A percentile compares a stretch with the other conserved stretches of the same genome.
phyloP scores from a whole-genome alignment of 1,139 yeast species.

The Hyphopichia pseudoburtonii region DNA sequence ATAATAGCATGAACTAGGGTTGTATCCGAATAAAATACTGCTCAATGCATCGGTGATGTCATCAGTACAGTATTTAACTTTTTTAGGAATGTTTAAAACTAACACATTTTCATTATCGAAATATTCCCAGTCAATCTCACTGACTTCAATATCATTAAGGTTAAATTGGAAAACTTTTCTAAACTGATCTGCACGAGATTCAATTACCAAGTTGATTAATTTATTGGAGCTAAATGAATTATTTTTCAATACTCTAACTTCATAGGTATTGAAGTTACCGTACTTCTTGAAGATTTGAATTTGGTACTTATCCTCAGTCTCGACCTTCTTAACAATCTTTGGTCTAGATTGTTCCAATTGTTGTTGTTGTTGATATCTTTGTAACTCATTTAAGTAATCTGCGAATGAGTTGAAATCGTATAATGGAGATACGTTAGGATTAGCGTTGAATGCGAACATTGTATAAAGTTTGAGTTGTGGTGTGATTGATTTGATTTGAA shows the following conservation, averaged over 20 bases:
- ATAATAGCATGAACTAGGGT: background rate
- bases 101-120: slow-evolving; percentile 31
- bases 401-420: slow-evolving; percentile 10
- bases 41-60: slow-evolving; percentile 7
- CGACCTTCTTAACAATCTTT: slow-evolving; percentile 36
- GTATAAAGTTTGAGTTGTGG: no score
- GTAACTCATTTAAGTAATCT: slow-evolving; percentile 8
- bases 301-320: slow-evolving; percentile 37
- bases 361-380: slow-evolving; percentile 11
- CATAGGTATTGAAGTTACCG: slow-evolving; percentile 40
- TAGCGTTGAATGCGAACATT: slow-evolving; percentile 10
- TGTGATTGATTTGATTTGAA: no score
- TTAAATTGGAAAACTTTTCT: slow-evolving; percentile 33
- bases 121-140: slow-evolving; percentile 39
- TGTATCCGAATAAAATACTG: slow-evolving; percentile 2
- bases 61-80: slow-evolving; percentile 13
- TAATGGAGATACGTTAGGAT: slow-evolving; percentile 5
- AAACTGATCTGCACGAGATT: slow-evolving; percentile 34
- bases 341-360: slow-evolving; percentile 22
- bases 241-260: slow-evolving; percentile 33
- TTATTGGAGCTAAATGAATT: slow-evolving; percentile 12
- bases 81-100: slow-evolving; percentile 44
- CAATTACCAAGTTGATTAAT: slow-evolving; percentile 28
- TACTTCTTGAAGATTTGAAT: slow-evolving; percentile 37
- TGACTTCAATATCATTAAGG: slow-evolving; percentile 31